Evolutionary conservation across 2,329 filamentous ascomycete genomes (phyloP).

Genomic region (Colletotrichum sp.): DNA sequence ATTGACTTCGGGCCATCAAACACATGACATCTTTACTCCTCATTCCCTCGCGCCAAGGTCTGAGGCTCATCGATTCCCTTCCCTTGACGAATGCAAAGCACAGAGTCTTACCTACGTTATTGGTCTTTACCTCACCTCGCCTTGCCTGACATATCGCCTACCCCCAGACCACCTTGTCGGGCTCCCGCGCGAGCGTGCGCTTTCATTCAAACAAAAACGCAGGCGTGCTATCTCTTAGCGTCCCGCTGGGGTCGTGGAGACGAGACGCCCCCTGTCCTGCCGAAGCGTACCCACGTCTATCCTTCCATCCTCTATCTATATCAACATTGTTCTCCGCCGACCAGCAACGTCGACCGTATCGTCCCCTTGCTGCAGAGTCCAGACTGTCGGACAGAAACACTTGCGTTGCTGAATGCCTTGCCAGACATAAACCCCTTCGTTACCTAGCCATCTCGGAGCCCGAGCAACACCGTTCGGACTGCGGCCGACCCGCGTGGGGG

Average conservation of each 20-base stretch:
- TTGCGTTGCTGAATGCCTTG: background rate
- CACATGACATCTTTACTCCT: background rate
- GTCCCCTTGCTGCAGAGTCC: background rate
- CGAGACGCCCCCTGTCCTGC: background rate
- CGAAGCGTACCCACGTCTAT: background rate
- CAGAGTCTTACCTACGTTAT: background rate
- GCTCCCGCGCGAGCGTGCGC: background rate
- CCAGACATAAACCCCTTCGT: background rate
- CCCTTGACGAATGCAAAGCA: background rate
- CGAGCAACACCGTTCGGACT: background rate
- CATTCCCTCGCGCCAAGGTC: background rate
- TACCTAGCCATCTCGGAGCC: background rate
- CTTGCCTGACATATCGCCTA: background rate
- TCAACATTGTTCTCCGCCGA: background rate
- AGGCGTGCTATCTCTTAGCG: background rate
- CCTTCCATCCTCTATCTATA: background rate
- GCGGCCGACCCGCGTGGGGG: constrained; percentile 1
- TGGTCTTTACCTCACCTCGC: background rate
- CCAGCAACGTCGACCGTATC: background rate
- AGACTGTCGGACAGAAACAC: background rate
- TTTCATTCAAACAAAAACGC: background rate
- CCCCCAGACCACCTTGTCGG: background rate
- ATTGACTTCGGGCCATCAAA: background rate
- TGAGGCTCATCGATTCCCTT: background rate
- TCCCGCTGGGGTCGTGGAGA: background rate